Evolutionary conservation across 768 basidiomycete genomes (phyloP).

Genomic region (Serendipita sp.): DNA sequence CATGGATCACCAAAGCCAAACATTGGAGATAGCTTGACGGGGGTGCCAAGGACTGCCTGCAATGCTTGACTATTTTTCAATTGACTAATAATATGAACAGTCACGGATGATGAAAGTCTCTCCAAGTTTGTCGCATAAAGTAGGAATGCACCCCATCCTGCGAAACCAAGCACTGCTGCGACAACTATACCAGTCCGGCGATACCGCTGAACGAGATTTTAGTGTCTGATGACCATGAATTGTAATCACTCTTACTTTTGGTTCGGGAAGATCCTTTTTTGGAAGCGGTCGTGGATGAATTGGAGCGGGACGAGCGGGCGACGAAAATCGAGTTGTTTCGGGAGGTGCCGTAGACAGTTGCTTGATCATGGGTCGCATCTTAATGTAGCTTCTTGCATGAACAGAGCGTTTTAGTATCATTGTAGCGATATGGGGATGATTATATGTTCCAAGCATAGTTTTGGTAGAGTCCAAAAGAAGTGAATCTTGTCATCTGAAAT

Average conservation of each 20-base stretch:
- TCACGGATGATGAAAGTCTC: constrained; percentile 58
- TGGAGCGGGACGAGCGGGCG: not conserved
- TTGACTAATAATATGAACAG: constrained; percentile 46
- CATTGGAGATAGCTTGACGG: constrained; percentile 44
- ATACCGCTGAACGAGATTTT: not conserved
- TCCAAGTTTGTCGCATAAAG: constrained; percentile 62
- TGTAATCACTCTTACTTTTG: not conserved
- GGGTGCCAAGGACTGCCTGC: constrained; percentile 43
- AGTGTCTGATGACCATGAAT: not conserved
- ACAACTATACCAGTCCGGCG: not conserved
- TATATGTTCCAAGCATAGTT: too few relatives aligned
- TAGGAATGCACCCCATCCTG: constrained; percentile 55
- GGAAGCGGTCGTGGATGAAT: not conserved
- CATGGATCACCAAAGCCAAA: constrained; percentile 66
- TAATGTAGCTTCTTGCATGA: too few relatives aligned
- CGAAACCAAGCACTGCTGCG: constrained; percentile 29
- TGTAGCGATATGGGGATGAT: too few relatives aligned
- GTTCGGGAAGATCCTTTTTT: not conserved
- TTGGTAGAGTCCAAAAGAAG: too few relatives aligned
- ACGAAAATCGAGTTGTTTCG: not conserved
- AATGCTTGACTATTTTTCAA: constrained; percentile 38
- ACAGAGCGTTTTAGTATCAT: too few relatives aligned
- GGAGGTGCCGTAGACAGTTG: not conserved
- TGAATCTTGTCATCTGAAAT: too few relatives aligned
- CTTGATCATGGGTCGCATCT: too few relatives aligned